Evolutionary conservation across 148 eudicot genomes (phyloP), one percentile per base, ranked within the genome.

Genomic region (Limonium bicolor): DNA sequence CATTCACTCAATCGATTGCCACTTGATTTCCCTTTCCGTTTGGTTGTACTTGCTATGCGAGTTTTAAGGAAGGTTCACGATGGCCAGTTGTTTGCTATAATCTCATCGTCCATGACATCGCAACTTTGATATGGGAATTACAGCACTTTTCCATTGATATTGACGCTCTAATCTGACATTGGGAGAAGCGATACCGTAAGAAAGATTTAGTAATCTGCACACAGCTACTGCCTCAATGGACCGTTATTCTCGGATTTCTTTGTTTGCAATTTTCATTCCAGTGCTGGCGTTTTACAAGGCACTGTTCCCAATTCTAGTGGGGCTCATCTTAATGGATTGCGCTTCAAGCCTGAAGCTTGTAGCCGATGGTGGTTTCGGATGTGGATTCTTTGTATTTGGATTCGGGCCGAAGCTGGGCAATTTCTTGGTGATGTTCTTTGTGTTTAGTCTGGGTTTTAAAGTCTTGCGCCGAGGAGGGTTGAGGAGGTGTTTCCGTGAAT

Each of bases 271-370:
- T 19, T 6, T 65, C 15, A 64, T 64, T 40, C 70, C 75, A 20
- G 53, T 64, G 17, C 5, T 72, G 32, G 68, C 60, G 12, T 66
- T 69, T 17, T 56, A 57, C 29, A 65, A 62, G 48, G 64, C 61
- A 39, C 25, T 66, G 37, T 55, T 64, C 28, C 59, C 46, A 7
- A 8, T 25, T 18, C 37, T 60, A 40, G n/a, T 65, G 13, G 55
- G 64, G 46, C 36, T 64, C 35, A 2, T 49, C 9, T 27, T 68
- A 5, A 82, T 83, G 96, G 78, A 70, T 16, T 69, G 64, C 60
- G 67, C 49, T 27, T 43, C 76, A 8, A 56, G 47, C 55, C 59
- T 80, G 61, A 72, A 58, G 63, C 60, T 67, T 7, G 13, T 63
- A 63, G 50, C 38, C 17, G 53, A 66, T 21, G 54, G 16, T 41